Evolutionary conservation across 495 filamentous ascomycete species (phyloP), one percentile per base, ranked within the genome.

Genomic region (Annulohypoxylon maeteangense): DNA sequence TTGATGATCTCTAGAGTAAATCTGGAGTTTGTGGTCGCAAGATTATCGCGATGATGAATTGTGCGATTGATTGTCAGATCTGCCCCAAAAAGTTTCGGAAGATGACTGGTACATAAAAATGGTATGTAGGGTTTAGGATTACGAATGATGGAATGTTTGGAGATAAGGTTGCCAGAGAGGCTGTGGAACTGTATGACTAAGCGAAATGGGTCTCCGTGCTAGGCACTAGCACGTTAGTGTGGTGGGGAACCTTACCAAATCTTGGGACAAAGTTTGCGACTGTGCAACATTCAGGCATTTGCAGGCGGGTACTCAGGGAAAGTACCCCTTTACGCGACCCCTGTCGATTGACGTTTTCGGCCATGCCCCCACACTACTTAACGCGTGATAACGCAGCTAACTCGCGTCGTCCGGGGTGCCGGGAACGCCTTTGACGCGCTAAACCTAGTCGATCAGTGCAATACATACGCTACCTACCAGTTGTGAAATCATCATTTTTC

Each of bases 301-400:
- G 25, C 25, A 5, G 16, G 53, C 10, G 11, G 27, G 65, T 62
- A 62, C 31, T 8, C 34, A 10, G 25, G 42, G 54, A 25, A 36
- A 4, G 38, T 65, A 56, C 38, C 18, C 12, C 53, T 38, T 45
- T 47, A 67, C 55, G 14, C 20, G 29, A 53, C 29, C 51, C 53
- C 62, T 47, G 29, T 36, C 5, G 20, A 57, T 47, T 20, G 34
- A 59, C 61, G 65, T 44, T 68, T 72, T 44, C 63, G 44, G 70
- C 42, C 5, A 42, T 57, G 16, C 45, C 68, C 57, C 59, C 23
- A 68, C 31, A 16, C 25, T 50, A 71, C 56, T 78, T 76, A 74
- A 76, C 75, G 75, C 77, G 77, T 79, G 77, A 79, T 69, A 68
- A 32, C 77, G 77, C 66, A 70, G 50, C 64, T 38, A 51, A 32